Percentiles rank a stretch among this genome's conserved stretches.
phyloP scores from a whole-genome alignment of 108 stramenopile genomes.

The Discostella stelligeroides region DNA sequence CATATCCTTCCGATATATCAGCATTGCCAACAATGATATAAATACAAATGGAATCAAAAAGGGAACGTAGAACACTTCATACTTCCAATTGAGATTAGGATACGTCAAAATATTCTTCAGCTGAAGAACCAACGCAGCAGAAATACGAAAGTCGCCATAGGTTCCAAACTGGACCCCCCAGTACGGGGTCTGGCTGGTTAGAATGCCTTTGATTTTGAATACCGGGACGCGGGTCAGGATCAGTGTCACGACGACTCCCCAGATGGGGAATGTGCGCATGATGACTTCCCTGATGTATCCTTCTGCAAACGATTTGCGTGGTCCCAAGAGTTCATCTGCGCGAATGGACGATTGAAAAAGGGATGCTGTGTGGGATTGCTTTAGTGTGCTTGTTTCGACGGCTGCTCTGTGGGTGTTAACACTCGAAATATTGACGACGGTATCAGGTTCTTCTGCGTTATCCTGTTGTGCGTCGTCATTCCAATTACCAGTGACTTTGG shows the following conservation, averaged over 20 bases:
- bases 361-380: no score
- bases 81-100: conserved; percentile 65
- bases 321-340: conserved; percentile 55
- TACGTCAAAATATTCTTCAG: conserved; percentile 62
- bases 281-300: conserved; percentile 54
- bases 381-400: no score
- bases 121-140: conserved; percentile 61
- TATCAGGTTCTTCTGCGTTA: no score
- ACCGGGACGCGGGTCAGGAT: conserved; percentile 56
- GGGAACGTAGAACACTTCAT: conserved; percentile 64
- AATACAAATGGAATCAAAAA: conserved; percentile 70
- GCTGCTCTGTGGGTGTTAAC: no score
- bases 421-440: no score
- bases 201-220: conserved; percentile 51
- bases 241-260: conserved; percentile 55
- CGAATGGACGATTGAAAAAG: conserved; percentile 3
- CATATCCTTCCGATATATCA: conserved; percentile 56
- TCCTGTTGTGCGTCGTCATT: no score
- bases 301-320: conserved; percentile 49
- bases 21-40: conserved; percentile 54
- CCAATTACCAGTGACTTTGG: no score
- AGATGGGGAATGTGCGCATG: conserved; percentile 57
- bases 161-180: conserved; percentile 54
- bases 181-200: conserved; percentile 43
- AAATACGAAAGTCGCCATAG: conserved; percentile 58